Percentiles rank a stretch among this genome's conserved stretches.
phyloP scores from a whole-genome alignment of 1,139 yeast genomes.

The Yamadazyma sp. region DNA sequence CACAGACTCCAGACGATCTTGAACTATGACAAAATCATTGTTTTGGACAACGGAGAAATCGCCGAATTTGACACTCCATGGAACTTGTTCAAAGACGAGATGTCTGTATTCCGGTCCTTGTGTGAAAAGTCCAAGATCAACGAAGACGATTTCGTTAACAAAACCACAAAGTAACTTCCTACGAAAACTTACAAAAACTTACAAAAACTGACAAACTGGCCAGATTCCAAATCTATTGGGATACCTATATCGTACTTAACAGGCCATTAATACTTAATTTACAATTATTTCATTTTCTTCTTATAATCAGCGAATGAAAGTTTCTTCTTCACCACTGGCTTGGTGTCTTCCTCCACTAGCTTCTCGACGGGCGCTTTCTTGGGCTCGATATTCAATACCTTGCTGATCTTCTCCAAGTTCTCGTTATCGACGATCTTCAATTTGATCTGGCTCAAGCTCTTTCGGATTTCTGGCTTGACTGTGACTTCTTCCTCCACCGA shows the following conservation, averaged over 20 bases:
- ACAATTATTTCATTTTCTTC: constrained; percentile 54
- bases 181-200: too few relatives aligned
- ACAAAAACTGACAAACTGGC: too few relatives aligned
- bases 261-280: neutral
- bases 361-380: neutral
- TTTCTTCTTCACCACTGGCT: constrained; percentile 52
- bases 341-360: constrained; percentile 5
- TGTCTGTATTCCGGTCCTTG: constrained; percentile 43
- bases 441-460: constrained; percentile 15
- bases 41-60: constrained; percentile 52
- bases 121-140: constrained; percentile 34
- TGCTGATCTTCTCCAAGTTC: constrained; percentile 7
- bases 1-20: constrained; percentile 18
- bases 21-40: constrained; percentile 44
- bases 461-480: constrained; percentile 16
- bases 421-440: constrained; percentile 10
- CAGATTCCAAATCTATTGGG: too few relatives aligned
- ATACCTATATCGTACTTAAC: neutral
- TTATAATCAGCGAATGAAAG: constrained; percentile 82
- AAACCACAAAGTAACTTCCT: neutral
- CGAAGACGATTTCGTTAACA: constrained; percentile 11
- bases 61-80: constrained; percentile 51
- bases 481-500: constrained; percentile 15
- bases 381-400: constrained; percentile 6
- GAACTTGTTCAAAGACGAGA: constrained; percentile 28